Base-by-base conservation (phyloP, 1,139 yeast genomes). In the Spathaspora sp. region DNA sequence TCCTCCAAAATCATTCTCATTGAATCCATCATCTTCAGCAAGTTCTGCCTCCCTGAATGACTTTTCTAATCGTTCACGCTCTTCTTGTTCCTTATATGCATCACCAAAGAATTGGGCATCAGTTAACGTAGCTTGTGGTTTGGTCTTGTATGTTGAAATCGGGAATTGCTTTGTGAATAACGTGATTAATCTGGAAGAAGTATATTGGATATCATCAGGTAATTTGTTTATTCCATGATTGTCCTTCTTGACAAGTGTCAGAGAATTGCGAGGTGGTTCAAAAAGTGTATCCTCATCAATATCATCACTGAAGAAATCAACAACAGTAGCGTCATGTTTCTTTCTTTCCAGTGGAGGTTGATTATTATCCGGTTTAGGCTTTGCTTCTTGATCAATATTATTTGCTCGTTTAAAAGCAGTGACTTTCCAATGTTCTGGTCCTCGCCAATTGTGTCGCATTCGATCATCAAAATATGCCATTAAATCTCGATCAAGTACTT, bases 391-490 rank as follows among this genome's bases (percentile, higher is more conserved):
- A 17, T 45, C 59, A 10, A 58, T 47, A 25, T 54, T 55, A 40
- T 56, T 60, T 5, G 64, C 51, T 42, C 56, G 60, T 50, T 59
- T 84, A 47, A 86, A 70, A 24, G 82, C 80, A 39, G 79, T 70
- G 9, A 91, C 88, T 64, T 86, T 87, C 98, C 98, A 93, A 64
- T 89, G 95, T 52, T 89, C 95, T 5, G 97, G 93, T 7, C 97
- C 97, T 39, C 95, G 79, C 96, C 96, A 89, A 60, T 81, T 84
- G 41, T 79, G 75, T 51, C 76, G 81, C 67, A 88, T 68, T 15
- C 80, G 76, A 50, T 81, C 83, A 59, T 89, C 95, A 62, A 89
- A 88, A 60, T 87, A 87, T 0, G 89, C 83, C 83, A 89, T 82
- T 45, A 89, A 71, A 55, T 85, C 89, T 47, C 76, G 76, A 54